Percentiles rank a stretch among this genome's conserved stretches.
Evolutionary conservation across 208 protist species (phyloP).

Genomic region (Porcisia deanei): DNA sequence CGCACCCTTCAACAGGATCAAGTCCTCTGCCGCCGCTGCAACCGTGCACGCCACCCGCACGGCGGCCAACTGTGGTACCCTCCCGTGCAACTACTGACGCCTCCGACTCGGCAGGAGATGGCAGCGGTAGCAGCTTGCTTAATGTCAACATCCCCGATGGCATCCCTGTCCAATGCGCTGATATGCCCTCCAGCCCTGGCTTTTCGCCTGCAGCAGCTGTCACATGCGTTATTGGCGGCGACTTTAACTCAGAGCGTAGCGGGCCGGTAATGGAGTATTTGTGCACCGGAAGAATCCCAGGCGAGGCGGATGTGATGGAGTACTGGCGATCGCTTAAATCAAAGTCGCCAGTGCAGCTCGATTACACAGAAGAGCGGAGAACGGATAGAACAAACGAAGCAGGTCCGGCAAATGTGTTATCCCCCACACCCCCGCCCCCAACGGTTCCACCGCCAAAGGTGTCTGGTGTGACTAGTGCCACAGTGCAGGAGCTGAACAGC

Average conservation of each 20-base stretch:
- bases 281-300: conserved; percentile 35
- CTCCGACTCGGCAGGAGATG: conserved; percentile 11
- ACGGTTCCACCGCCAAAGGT: background rate
- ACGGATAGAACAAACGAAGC: background rate
- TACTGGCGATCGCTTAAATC: conserved; percentile 35
- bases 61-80: background rate
- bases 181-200: conserved; percentile 5
- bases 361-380: conserved; percentile 3
- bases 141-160: conserved; percentile 7
- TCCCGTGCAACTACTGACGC: conserved; percentile 4
- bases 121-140: background rate
- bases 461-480: background rate
- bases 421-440: background rate
- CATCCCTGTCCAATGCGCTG: conserved; percentile 9
- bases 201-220: conserved; percentile 15
- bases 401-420: background rate
- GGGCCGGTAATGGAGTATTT: conserved; percentile 56
- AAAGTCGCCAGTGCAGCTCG: conserved; percentile 10
- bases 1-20: background rate
- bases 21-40: conserved; percentile 7
- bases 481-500: conserved; percentile 3
- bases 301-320: conserved; percentile 39
- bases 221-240: conserved; percentile 67
- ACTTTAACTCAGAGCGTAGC: conserved; percentile 82
- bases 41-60: background rate